Conservation (phyloP, 1,284 basidiomycete genomes). For the Ganoderma sp. region DNA sequence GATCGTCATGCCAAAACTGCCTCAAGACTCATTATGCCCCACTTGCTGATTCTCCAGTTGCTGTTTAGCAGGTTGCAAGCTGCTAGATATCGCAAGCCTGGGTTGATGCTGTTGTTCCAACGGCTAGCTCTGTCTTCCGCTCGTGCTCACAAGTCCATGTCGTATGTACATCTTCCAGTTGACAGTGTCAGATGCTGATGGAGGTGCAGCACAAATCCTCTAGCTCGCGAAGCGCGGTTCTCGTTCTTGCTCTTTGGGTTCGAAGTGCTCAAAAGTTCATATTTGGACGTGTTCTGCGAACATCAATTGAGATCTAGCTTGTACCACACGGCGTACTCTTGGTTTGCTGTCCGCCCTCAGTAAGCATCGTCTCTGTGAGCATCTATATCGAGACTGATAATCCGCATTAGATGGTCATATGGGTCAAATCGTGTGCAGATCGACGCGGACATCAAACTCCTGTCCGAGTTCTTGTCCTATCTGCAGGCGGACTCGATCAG, state of each 20-base stretch:
- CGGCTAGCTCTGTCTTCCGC: constrained; percentile 84
- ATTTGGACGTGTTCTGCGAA: constrained; percentile 87
- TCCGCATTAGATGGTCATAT: constrained; percentile 81
- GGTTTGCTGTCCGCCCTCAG: constrained; percentile 93
- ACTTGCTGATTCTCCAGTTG: constrained; percentile 86
- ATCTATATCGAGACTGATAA: background rate
- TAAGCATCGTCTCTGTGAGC: constrained; percentile 47
- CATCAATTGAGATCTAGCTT: constrained; percentile 77
- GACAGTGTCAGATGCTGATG: background rate
- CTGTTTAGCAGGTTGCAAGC: constrained; percentile 94
- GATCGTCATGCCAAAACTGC: constrained; percentile 78
- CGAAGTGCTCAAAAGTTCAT: constrained; percentile 88
- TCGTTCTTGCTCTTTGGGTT: constrained; percentile 93
- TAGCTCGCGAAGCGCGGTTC: constrained; percentile 90
- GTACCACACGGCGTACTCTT: constrained; percentile 83
- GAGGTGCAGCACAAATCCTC: constrained; percentile 79
- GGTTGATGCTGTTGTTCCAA: constrained; percentile 87
- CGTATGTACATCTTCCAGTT: constrained; percentile 53
- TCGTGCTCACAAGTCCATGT: constrained; percentile 70
- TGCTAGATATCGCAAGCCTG: constrained; percentile 85
- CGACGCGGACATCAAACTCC: constrained; percentile 84
- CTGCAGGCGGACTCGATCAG: constrained; percentile 78
- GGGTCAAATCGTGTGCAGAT: constrained; percentile 92
- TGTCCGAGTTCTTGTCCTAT: constrained; percentile 84
- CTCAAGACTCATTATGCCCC: constrained; percentile 80